phyloP scores from a whole-genome alignment of 495 filamentous ascomycete species.

The Neurospora pannonica region DNA sequence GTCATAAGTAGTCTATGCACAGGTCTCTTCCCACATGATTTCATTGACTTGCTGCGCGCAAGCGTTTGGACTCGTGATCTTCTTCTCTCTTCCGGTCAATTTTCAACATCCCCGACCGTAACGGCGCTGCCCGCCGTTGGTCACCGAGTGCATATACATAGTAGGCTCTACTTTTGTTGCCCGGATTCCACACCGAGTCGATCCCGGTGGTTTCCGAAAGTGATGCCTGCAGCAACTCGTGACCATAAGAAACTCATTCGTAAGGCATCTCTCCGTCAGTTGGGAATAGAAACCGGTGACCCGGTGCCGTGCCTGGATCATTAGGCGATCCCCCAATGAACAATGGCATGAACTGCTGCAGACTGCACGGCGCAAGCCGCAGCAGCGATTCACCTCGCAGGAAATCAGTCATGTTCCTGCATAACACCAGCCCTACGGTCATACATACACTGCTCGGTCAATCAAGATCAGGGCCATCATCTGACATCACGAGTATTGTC shows the following conservation, averaged over 20 bases:
- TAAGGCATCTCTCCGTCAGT: background rate
- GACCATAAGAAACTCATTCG: background rate
- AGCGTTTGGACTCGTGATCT: background rate
- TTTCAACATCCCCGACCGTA: background rate
- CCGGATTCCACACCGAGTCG: background rate
- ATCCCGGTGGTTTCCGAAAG: background rate
- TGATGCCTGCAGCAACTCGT: slow-evolving; percentile 1
- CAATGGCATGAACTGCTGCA: background rate
- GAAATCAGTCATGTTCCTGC: background rate
- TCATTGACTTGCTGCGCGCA: background rate
- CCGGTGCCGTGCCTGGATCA: background rate
- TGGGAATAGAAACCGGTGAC: background rate
- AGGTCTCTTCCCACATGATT: background rate
- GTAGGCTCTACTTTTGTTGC: background rate
- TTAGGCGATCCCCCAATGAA: background rate
- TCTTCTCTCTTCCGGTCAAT: background rate
- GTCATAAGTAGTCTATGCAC: background rate
- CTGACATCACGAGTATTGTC: background rate
- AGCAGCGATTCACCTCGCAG: background rate
- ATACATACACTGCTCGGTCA: background rate
- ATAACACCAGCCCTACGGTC: background rate
- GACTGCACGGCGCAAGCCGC: background rate
- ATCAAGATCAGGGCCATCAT: background rate
- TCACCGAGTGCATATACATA: background rate
- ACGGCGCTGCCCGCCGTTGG: background rate